Evolutionary conservation across 495 filamentous ascomycete genomes (phyloP).

Genomic region (Hypoxylon lienhwacheense): DNA sequence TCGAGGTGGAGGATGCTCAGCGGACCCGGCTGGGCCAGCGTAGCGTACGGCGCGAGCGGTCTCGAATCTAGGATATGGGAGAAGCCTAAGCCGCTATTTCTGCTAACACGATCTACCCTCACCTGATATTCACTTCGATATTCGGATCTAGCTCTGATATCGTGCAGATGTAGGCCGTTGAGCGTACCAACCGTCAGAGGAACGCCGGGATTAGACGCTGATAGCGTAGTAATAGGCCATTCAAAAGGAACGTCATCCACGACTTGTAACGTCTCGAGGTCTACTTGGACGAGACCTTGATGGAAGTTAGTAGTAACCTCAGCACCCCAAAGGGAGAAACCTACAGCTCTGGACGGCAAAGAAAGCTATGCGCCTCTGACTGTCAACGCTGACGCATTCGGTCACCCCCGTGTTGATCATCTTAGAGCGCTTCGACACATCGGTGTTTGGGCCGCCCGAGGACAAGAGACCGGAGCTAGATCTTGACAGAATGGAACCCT

Average conservation of each 20-base stretch:
- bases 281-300: slow-evolving; percentile 73
- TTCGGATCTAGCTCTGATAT: slow-evolving; percentile 57
- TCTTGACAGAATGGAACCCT: slow-evolving; percentile 65
- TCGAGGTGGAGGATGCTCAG: slow-evolving; percentile 79
- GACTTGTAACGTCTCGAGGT: slow-evolving; percentile 74
- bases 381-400: slow-evolving; percentile 84
- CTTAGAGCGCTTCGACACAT: slow-evolving; percentile 46
- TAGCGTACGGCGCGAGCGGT: slow-evolving; percentile 62
- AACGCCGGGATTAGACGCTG: slow-evolving; percentile 68
- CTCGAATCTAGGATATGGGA: slow-evolving; percentile 38
- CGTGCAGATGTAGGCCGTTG: slow-evolving; percentile 80
- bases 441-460: slow-evolving; percentile 49
- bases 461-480: slow-evolving; percentile 67
- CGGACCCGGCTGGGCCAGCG: slow-evolving; percentile 79
- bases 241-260: slow-evolving; percentile 74
- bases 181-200: slow-evolving; percentile 88
- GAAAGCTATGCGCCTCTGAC: slow-evolving; percentile 66
- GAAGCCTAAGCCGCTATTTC: slow-evolving; percentile 38
- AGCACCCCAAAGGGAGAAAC: slow-evolving; percentile 25
- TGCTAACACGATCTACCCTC: slow-evolving; percentile 40
- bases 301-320: slow-evolving; percentile 30
- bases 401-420: slow-evolving; percentile 68
- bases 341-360: slow-evolving; percentile 72
- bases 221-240: slow-evolving; percentile 81
- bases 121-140: slow-evolving; percentile 30